Percentiles rank a stretch among this genome's conserved stretches.
These are phyloP conservation scores for Paramyrothecium sp. DNA, from an alignment of 2,329 filamentous ascomycete species.

Conservation along the genomic window DNA sequence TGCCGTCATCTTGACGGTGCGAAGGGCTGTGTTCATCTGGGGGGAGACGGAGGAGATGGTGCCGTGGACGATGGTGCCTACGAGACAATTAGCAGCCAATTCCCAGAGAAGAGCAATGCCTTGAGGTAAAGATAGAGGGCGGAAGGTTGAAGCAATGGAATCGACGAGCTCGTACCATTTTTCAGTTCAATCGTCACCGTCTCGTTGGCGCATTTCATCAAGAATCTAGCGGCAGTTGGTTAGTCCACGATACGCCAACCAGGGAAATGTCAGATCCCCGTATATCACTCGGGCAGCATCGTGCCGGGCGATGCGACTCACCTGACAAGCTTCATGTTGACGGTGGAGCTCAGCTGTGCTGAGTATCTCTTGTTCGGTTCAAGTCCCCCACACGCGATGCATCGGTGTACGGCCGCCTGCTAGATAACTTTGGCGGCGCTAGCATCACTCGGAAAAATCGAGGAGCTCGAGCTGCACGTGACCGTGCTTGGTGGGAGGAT, in stretches of 20 bases:
- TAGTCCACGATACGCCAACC: slow-evolving; percentile 17
- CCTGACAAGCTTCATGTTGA: slow-evolving; percentile 95
- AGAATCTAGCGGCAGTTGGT: slow-evolving; percentile 63
- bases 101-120: no score
- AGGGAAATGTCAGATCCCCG: no score
- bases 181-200: slow-evolving; percentile 98
- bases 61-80: slow-evolving; percentile 93
- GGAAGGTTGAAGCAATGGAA: no score
- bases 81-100: background rate
- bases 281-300: no score
- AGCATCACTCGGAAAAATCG: background rate
- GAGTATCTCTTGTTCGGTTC: background rate
- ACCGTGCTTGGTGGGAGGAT: background rate
- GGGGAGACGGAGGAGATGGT: slow-evolving; percentile 96
- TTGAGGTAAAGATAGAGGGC: no score
- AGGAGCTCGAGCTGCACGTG: slow-evolving; percentile 3
- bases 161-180: slow-evolving; percentile 66
- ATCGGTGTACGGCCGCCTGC: background rate
- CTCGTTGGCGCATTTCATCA: slow-evolving; percentile 99
- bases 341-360: slow-evolving; percentile 10
- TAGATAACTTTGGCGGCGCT: no score
- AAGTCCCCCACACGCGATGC: background rate
- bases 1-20: slow-evolving; percentile 94
- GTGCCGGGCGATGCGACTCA: no score
- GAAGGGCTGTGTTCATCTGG: slow-evolving; percentile 97